Evolutionary conservation across 2,329 filamentous ascomycete genomes (phyloP), one percentile per base, ranked within the genome.

Genomic region (Orbilia oligospora): DNA sequence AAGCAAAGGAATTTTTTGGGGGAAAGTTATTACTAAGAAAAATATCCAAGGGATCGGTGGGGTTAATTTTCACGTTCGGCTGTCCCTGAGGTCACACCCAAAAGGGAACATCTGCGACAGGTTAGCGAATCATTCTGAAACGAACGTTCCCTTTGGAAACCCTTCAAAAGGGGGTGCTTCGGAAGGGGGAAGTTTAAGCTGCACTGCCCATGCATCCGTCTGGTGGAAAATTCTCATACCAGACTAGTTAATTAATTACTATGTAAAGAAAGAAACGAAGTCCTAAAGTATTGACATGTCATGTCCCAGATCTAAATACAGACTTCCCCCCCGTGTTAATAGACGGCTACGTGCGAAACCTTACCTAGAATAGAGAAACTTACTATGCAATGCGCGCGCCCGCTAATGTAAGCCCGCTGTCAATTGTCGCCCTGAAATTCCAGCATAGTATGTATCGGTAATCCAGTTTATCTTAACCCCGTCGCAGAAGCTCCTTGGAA

Each of bases 101-200:
- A 61, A 61, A 61, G 18, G 56, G 56, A 61, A 44, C 64, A 55
- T 36, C 64, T 63, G 64, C 55, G 64, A 75, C 61, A 68, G 33
- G 46, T 72, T 72, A 71, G 68, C 75, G 68, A 78, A 72, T 49
- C 68, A 78, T 56, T 68, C 41, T 78, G 75, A 78, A 78, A 78
- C 75, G 20, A 30, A 20, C 36, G 48, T 38, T 46, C 56, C 56
- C 56, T 61, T 20, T 12, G 33, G 55, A 30, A 61, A 49, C 46
- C 55, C 55, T 58, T 41, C 49, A 36, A 65, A 76, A 53, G 66
- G 56, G 51, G 66, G 10, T 2, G 27, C 27, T 20, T 16, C 14
- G 16, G 27, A 41, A 22, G n/a, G 46, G n/a, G n/a, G 12, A 30
- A 33, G 48, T 51, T 61, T 27, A 6, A 22, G n/a, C 22, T 61